phyloP scores from a whole-genome alignment of 2,329 filamentous ascomycete species.

The Ophiostoma pallidulum region DNA sequence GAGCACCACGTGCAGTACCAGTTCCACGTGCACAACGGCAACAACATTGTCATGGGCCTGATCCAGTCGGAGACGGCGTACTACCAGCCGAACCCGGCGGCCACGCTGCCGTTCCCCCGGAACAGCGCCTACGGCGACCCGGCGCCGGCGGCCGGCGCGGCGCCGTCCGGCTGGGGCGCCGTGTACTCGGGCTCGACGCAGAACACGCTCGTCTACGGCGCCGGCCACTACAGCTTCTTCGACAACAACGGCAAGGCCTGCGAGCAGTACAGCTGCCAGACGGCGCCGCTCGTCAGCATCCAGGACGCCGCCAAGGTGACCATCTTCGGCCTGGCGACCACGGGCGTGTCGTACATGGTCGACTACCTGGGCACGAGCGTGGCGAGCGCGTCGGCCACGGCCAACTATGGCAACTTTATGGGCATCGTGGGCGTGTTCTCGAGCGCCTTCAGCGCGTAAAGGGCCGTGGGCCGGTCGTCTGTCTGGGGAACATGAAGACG shows the following conservation, averaged over 20 bases:
- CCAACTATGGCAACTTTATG: conserved; percentile 5
- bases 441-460: not conserved
- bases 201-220: conserved; percentile 46
- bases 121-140: conserved; percentile 34
- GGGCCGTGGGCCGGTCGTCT: too few species aligned
- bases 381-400: not conserved
- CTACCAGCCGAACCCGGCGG: conserved; percentile 53
- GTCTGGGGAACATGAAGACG: not conserved
- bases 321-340: conserved; percentile 10
- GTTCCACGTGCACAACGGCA: conserved; percentile 54
- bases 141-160: conserved; percentile 37
- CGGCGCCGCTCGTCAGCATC: conserved; percentile 5
- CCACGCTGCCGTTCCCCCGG: conserved; percentile 10
- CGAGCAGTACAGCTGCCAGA: conserved; percentile 13
- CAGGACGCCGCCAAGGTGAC: conserved; percentile 7
- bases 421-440: conserved; percentile 4
- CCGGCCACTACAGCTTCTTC: conserved; percentile 51
- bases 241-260: conserved; percentile 42
- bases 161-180: conserved; percentile 46
- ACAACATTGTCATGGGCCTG: conserved; percentile 54
- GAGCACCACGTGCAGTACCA: conserved; percentile 60
- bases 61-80: conserved; percentile 64
- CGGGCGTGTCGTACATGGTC: conserved; percentile 8
- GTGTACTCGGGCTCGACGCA: conserved; percentile 40
- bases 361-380: conserved; percentile 6